Conservation (phyloP, 2,329 filamentous ascomycete genomes). For the Penicillium sp. region DNA sequence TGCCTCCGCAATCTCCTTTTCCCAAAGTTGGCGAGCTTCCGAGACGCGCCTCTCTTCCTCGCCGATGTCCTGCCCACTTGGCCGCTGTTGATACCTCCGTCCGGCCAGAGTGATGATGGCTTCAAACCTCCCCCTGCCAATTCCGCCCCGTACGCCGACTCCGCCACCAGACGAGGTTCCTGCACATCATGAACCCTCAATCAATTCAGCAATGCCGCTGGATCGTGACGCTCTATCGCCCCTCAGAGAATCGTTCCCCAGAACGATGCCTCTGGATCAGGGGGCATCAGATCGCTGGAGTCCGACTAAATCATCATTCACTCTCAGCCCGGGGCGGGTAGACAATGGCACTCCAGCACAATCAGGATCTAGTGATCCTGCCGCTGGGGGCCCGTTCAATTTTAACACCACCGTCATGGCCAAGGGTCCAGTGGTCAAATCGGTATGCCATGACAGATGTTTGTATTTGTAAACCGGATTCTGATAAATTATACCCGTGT, state of each 20-base stretch:
- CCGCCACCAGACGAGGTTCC: conserved; percentile 52
- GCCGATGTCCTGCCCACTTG: background rate
- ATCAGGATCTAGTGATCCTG: conserved; percentile 28
- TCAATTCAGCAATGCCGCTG: conserved; percentile 27
- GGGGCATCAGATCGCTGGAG: conserved; percentile 25
- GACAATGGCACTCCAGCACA: conserved; percentile 23
- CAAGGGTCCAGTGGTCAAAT: conserved; percentile 65
- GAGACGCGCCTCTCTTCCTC: no score
- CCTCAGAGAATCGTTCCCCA: conserved; percentile 35
- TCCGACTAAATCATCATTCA: conserved; percentile 33
- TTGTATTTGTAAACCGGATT: background rate
- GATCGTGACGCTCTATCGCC: conserved; percentile 47
- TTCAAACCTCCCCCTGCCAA: conserved; percentile 52
- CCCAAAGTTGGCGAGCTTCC: background rate
- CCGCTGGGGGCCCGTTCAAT: conserved; percentile 68
- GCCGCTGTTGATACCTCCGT: conserved; percentile 8
- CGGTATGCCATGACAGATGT: conserved; percentile 47
- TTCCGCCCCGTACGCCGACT: conserved; percentile 59
- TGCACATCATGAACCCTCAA: conserved; percentile 16
- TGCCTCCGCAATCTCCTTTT: conserved; percentile 15
- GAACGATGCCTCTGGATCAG: conserved; percentile 12
- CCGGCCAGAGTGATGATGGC: conserved; percentile 51
- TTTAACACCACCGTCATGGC: conserved; percentile 79
- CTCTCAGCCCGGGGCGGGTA: conserved; percentile 22
- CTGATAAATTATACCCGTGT: conserved; percentile 18